Conservation (phyloP, 768 basidiomycete species). For the Termitomyces sp. region DNA sequence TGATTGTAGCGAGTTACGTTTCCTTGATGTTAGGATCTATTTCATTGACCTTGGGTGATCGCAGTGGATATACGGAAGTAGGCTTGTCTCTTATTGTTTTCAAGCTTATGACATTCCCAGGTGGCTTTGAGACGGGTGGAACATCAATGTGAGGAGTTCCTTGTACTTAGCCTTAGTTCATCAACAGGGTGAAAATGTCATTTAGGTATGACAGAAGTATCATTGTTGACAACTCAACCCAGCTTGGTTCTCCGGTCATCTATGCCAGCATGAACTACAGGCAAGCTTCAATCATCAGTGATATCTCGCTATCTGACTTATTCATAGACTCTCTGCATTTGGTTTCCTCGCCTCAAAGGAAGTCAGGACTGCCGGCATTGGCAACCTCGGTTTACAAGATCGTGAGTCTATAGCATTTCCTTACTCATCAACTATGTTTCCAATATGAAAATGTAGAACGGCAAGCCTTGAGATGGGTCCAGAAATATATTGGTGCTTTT, state of each 20-base stretch:
- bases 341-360: conserved; percentile 42
- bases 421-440: not conserved
- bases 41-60: not conserved
- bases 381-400: conserved; percentile 57
- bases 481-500: conserved; percentile 52
- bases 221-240: conserved; percentile 37
- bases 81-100: not conserved
- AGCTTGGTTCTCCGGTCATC: conserved; percentile 36
- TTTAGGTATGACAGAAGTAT: conserved; percentile 33
- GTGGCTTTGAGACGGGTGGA: conserved; percentile 23
- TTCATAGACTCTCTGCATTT: conserved; percentile 18
- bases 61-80: conserved; percentile 32
- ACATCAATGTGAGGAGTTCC: conserved; percentile 29
- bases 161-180: conserved; percentile 14
- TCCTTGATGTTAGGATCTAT: not conserved
- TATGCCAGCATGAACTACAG: conserved; percentile 52
- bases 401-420: conserved; percentile 26
- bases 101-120: conserved; percentile 7
- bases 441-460: not conserved
- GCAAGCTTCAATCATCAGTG: conserved; percentile 4
- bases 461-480: conserved; percentile 49
- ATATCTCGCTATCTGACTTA: not conserved
- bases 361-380: conserved; percentile 36
- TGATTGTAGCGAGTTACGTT: conserved; percentile 26
- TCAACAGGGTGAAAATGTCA: not conserved